Conservation (phyloP, 352 stramenopile species). For the Pythium aphanidermatum region DNA sequence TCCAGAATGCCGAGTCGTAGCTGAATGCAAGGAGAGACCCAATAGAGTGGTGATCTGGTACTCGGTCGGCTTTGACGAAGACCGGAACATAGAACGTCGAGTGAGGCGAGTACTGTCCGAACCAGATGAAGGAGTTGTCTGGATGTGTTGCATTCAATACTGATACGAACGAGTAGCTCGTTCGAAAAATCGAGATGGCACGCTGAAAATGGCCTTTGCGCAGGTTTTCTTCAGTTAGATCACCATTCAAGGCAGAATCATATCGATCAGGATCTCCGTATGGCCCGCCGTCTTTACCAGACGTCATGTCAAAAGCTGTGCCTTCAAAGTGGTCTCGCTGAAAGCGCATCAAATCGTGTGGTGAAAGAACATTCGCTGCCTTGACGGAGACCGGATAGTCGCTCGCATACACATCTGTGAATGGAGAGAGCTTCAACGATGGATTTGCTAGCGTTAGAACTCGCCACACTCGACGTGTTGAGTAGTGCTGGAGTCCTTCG, state of each 20-base stretch:
- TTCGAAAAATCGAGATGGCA: constrained; percentile 92
- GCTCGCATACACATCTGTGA: constrained; percentile 64
- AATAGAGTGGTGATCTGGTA: constrained; percentile 41
- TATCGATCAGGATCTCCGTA: constrained; percentile 91
- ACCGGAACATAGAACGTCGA: constrained; percentile 87
- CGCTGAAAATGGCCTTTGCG: constrained; percentile 77
- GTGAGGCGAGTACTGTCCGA: constrained; percentile 89
- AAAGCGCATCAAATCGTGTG: constrained; percentile 87
- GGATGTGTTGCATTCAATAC: constrained; percentile 49
- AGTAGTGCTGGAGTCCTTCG: constrained; percentile 69
- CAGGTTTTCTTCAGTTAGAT: constrained; percentile 50
- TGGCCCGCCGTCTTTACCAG: constrained; percentile 68
- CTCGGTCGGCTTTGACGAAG: constrained; percentile 53
- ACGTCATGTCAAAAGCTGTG: constrained; percentile 88
- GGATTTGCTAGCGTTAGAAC: constrained; percentile 81
- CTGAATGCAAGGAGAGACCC: constrained; percentile 69
- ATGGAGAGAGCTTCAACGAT: constrained; percentile 54
- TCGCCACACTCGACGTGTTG: constrained; percentile 88
- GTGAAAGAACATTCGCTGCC: constrained; percentile 38
- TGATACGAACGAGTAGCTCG: constrained; percentile 86
- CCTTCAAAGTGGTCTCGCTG: constrained; percentile 93
- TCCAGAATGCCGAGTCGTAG: constrained; percentile 63
- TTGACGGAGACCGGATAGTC: constrained; percentile 88
- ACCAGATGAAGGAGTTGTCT: constrained; percentile 74
- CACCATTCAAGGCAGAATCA: constrained; percentile 37